Percentiles rank a stretch among this genome's conserved stretches.
Conservation (phyloP, 345 rosid genomes). For the Lumnitzera racemosa region DNA sequence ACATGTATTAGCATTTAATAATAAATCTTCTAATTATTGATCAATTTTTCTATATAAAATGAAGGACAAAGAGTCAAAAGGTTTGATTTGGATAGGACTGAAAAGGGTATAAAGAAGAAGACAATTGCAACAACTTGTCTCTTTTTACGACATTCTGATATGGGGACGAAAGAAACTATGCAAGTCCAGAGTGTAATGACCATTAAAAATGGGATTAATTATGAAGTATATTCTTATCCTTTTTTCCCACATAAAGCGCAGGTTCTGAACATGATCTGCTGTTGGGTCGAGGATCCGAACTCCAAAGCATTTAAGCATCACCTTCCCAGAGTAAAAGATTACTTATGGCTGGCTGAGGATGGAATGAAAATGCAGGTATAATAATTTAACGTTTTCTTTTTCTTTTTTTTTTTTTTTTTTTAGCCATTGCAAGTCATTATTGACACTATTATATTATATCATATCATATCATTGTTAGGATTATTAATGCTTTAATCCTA, state of each 20-base stretch:
- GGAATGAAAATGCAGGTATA: conserved; percentile 66
- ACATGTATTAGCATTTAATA: too few species aligned
- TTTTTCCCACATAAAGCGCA: conserved; percentile 1
- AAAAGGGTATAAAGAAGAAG: too few species aligned
- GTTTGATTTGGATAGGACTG: too few species aligned
- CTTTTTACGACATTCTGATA: too few species aligned
- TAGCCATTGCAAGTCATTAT: background rate
- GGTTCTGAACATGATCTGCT: conserved; percentile 52
- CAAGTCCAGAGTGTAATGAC: too few species aligned
- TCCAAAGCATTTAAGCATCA: conserved; percentile 45
- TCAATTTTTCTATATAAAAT: too few species aligned
- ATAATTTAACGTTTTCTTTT: background rate
- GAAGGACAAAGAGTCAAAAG: too few species aligned
- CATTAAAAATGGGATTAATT: background rate
- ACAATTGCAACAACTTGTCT: too few species aligned
- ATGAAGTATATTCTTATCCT: background rate
- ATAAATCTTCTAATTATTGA: too few species aligned
- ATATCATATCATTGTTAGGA: too few species aligned
- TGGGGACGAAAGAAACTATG: too few species aligned
- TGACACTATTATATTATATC: background rate
- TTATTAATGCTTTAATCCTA: too few species aligned
- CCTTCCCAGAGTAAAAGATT: conserved; percentile 48
- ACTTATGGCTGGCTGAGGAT: conserved; percentile 60
- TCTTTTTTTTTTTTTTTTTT: background rate
- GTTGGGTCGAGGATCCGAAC: conserved; percentile 52